A percentile compares a stretch with the other conserved stretches of the same genome.
Conservation (phyloP, 805 yeast species). For the Wickerhamiella bombiphila region DNA sequence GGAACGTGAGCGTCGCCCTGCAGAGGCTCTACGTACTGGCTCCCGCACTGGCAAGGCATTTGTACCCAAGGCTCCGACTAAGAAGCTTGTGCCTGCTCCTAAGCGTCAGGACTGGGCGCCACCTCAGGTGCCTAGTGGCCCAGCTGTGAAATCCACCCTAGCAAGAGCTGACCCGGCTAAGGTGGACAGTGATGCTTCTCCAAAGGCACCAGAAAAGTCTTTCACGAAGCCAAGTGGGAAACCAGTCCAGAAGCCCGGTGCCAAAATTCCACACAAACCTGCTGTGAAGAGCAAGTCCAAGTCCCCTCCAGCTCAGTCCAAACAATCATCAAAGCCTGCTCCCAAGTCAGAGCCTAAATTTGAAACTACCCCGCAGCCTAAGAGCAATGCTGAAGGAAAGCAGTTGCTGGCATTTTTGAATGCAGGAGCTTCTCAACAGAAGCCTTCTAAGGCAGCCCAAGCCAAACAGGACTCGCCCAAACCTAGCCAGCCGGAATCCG, state of each 20-base stretch:
- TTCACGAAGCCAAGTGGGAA: too few species aligned
- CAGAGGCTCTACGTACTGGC: background rate
- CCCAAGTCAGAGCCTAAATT: constrained; percentile 8
- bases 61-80: too few species aligned
- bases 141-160: constrained; percentile 1
- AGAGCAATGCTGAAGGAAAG: background rate
- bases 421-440: background rate
- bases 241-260: background rate
- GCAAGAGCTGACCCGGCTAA: background rate
- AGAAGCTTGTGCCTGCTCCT: too few species aligned
- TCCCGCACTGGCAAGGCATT: too few species aligned
- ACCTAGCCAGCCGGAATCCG: constrained; percentile 12
- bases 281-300: background rate
- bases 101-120: constrained; percentile 3
- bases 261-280: background rate
- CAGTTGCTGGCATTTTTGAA: background rate
- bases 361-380: background rate
- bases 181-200: background rate
- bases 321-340: constrained; percentile 1
- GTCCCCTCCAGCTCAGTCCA: constrained; percentile 2
- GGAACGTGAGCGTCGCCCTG: background rate
- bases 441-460: constrained; percentile 5
- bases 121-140: background rate
- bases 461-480: too few species aligned
- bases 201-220: background rate